Evolutionary conservation across 352 stramenopile species (phyloP), one percentile per base, ranked within the genome.

Genomic region (Globisporangium takayamanum): DNA sequence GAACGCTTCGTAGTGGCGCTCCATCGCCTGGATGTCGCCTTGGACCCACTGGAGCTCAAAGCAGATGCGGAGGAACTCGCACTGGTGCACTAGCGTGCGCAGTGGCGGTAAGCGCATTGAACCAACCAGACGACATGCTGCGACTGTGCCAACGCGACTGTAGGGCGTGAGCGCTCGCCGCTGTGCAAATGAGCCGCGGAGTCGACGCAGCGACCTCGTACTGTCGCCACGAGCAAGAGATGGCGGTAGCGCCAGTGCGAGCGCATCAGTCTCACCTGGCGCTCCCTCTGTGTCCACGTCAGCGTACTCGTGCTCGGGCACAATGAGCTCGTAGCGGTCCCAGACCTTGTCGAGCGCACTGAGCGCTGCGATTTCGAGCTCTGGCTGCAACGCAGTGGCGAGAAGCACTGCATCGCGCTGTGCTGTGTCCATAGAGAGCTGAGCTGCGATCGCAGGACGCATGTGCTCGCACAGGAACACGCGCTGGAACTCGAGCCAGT

Each of bases 31-130:
- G 16, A 78, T 69, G 42, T 87, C 73, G 7, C 63, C 41, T 3
- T 77, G 64, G 16, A 84, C 60, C 77, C 74, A 87, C 47, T 59
- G 53, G 8, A 85, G 46, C 37, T 81, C 69, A 2, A 87, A 56
- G 8, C 72, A 66, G 10, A 77, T 42, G 1, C 68, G 58, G 51
- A 87, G 63, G 37, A 77, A 81, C 36, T 63, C 53, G 5, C 48
- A 16, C 18, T 71, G 67, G 12, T 63, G 50, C 3, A 2, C 20
- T 7, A 68, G 25, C 15, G 54, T 50, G 22, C 7, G 26, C 30
- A 48, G 39, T 28, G 41, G 36, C 6, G 55, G 56, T 12, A 66
- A 26, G 16, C 53, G 25, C 11, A 57, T 41, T 2, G 37, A 26
- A 7, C 33, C 33, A 39, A 12, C 33, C 6, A 39, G 33, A 39